These are phyloP conservation scores for Ogataea ganodermae DNA, from an alignment of 805 yeast species.

Conservation along the genomic window DNA sequence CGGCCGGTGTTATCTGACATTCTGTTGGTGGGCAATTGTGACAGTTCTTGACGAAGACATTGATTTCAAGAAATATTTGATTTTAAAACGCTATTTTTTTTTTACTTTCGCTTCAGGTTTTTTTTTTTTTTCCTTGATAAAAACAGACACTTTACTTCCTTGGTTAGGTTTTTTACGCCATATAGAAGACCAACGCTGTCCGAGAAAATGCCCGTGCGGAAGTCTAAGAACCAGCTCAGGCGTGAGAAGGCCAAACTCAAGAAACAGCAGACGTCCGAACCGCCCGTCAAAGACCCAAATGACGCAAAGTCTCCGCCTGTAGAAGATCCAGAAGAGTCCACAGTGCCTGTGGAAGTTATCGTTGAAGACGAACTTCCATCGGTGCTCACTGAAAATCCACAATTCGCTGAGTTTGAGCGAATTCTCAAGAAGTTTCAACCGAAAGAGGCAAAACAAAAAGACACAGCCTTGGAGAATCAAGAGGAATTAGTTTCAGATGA, in stretches of 20 bases:
- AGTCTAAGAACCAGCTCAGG: constrained; percentile 56
- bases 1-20: not conserved
- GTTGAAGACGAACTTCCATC: constrained; percentile 7
- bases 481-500: not conserved
- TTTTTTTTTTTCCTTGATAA: not conserved
- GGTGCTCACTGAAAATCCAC: not conserved
- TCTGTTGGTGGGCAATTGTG: not conserved
- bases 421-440: constrained; percentile 27
- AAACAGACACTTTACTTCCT: too few relatives aligned
- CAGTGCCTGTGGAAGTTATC: constrained; percentile 6
- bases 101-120: not conserved
- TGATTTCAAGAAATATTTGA: too few relatives aligned
- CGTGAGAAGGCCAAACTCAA: constrained; percentile 48
- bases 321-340: not conserved
- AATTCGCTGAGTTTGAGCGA: constrained; percentile 16
- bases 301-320: not conserved
- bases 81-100: too few relatives aligned
- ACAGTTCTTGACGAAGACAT: too few relatives aligned
- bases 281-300: not conserved
- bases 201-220: constrained; percentile 26
- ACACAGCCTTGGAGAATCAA: not conserved
- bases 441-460: not conserved
- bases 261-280: constrained; percentile 8
- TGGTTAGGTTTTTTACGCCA: too few relatives aligned
- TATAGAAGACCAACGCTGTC: not conserved